Conservation (phyloP, 2,329 filamentous ascomycete species). For the Neurospora sp. region DNA sequence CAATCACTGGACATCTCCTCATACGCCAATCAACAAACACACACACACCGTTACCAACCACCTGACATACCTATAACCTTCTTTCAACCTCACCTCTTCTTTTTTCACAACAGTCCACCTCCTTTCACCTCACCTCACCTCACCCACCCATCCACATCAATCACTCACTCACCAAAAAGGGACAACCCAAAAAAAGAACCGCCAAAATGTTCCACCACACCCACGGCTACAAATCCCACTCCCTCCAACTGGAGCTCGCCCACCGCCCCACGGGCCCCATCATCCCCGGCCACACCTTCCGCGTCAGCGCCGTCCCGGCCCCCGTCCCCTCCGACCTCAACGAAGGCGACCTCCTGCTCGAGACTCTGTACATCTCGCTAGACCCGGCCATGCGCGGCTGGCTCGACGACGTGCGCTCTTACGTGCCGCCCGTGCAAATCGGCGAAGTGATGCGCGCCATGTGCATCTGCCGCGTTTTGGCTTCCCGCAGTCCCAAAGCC, state of each 20-base stretch:
- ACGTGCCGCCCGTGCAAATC: constrained; percentile 51
- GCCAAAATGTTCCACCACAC: neutral
- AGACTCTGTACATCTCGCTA: constrained; percentile 45
- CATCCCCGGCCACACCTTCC: constrained; percentile 57
- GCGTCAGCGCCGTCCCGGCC: constrained; percentile 38
- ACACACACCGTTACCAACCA: neutral
- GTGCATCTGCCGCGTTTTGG: constrained; percentile 42
- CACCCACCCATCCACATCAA: neutral
- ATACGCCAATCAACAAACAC: neutral
- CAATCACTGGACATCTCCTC: neutral
- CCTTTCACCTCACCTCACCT: neutral
- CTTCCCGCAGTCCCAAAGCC: constrained; percentile 36
- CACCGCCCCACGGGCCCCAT: constrained; percentile 53
- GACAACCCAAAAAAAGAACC: neutral
- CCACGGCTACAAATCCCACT: constrained; percentile 7
- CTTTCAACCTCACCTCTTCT: neutral
- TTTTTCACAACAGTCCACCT: neutral
- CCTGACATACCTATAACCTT: neutral
- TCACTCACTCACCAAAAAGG: neutral
- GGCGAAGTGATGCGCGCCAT: constrained; percentile 51
- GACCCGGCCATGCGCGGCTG: constrained; percentile 58
- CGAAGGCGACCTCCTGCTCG: constrained; percentile 43
- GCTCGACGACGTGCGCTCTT: constrained; percentile 41
- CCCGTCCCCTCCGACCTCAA: constrained; percentile 38
- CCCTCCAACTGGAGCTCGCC: constrained; percentile 45